phyloP scores from a whole-genome alignment of 805 yeast genomes.

The Wickerhamiella nectarea region DNA sequence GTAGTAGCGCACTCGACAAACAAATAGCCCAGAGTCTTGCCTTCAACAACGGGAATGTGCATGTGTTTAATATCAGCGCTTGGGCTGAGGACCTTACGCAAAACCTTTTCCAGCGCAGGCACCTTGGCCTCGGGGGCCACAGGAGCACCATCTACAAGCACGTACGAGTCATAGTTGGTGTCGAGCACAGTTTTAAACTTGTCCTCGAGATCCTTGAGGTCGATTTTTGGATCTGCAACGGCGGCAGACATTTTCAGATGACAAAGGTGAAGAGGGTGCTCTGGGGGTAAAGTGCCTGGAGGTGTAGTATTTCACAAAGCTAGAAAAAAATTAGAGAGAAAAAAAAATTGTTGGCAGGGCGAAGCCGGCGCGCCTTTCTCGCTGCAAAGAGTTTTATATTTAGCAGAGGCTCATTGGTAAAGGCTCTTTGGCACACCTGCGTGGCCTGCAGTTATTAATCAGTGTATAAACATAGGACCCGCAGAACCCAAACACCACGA shows the following conservation, averaged over 20 bases:
- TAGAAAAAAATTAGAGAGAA: too few species aligned
- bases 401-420: too few species aligned
- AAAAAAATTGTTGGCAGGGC: too few species aligned
- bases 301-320: too few species aligned
- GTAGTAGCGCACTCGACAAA: slow-evolving; percentile 68
- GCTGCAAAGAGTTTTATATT: too few species aligned
- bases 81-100: slow-evolving; percentile 61
- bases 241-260: slow-evolving; percentile 3
- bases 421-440: too few species aligned
- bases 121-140: slow-evolving; percentile 83
- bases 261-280: too few species aligned
- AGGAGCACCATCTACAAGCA: slow-evolving; percentile 92
- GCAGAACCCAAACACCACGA: background rate
- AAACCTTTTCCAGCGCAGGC: slow-evolving; percentile 69
- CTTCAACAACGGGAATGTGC: slow-evolving; percentile 62
- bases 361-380: too few species aligned
- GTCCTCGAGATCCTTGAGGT: slow-evolving; percentile 73
- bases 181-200: slow-evolving; percentile 52
- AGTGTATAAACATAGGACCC: too few species aligned
- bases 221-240: slow-evolving; percentile 25
- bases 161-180: slow-evolving; percentile 55
- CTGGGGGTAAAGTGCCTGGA: too few species aligned
- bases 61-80: slow-evolving; percentile 69
- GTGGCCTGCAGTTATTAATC: too few species aligned
- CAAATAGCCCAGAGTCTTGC: slow-evolving; percentile 65